Percentiles rank a stretch among this genome's conserved stretches.
Conservation (phyloP, 2,329 filamentous ascomycete species). For the Fusarium sulawesiense region DNA sequence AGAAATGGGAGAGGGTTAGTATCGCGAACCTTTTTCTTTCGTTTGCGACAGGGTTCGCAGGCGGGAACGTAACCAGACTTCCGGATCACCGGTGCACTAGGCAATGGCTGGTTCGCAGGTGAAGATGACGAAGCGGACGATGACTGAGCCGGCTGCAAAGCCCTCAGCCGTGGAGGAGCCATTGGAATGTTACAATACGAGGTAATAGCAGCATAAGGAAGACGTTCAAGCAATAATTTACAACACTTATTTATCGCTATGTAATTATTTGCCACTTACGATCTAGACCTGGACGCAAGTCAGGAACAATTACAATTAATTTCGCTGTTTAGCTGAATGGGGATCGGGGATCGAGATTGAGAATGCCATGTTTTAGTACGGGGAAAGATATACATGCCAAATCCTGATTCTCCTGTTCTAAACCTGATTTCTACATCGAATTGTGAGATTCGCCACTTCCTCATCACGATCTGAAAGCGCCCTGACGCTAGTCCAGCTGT, state of each 20-base stretch:
- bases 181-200: neutral
- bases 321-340: too few species aligned
- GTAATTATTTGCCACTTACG: too few species aligned
- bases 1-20: neutral
- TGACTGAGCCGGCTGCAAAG: neutral
- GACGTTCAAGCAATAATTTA: too few species aligned
- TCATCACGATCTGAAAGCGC: neutral
- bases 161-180: neutral
- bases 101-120: neutral
- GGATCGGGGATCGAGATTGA: neutral
- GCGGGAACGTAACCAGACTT: neutral
- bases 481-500: neutral
- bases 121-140: neutral
- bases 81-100: fast-evolving
- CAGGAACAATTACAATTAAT: too few species aligned
- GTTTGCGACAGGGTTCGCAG: neutral
- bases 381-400: fast-evolving
- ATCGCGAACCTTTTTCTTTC: neutral
- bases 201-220: too few species aligned
- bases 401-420: neutral
- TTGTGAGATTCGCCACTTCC: neutral
- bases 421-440: neutral
- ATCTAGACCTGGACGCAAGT: neutral
- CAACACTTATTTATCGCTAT: too few species aligned
- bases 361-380: neutral